Evolutionary conservation across 179 eudicot species (phyloP).

Genomic region (Nepenthes alata): DNA sequence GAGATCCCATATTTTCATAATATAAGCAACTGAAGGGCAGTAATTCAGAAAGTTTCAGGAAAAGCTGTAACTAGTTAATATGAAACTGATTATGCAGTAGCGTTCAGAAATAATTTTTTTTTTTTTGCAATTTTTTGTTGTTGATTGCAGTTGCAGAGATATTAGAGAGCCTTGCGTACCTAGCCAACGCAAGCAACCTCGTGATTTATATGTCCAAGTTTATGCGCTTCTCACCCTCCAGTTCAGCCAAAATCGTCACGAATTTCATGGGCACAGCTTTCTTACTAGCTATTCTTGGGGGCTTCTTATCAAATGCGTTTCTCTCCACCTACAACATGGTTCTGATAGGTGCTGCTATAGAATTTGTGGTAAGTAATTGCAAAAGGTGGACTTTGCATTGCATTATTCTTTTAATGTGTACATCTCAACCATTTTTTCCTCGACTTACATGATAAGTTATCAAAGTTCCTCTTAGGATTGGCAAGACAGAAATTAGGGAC

Average conservation of each 20-base stretch:
- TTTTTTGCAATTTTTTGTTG: background rate
- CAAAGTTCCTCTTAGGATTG: slow-evolving; percentile 45
- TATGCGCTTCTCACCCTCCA: slow-evolving; percentile 68
- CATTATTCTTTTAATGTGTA: background rate
- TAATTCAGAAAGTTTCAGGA: background rate
- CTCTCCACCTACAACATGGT: slow-evolving; percentile 47
- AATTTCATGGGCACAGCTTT: slow-evolving; percentile 85
- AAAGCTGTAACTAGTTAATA: background rate
- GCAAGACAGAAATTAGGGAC: slow-evolving; percentile 13
- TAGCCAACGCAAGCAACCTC: slow-evolving; percentile 80
- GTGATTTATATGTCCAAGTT: slow-evolving; percentile 19
- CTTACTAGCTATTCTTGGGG: slow-evolving; percentile 71
- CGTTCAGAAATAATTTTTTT: background rate
- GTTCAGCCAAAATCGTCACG: slow-evolving; percentile 57
- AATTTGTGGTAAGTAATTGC: slow-evolving; percentile 39
- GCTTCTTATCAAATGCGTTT: slow-evolving; percentile 65
- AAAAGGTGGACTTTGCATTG: background rate
- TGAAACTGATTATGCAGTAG: background rate
- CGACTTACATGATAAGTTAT: background rate
- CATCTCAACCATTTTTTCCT: background rate
- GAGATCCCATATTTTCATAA: background rate
- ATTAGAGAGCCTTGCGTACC: slow-evolving; percentile 8
- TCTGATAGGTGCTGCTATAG: slow-evolving; percentile 46
- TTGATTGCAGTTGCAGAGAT: slow-evolving; percentile 31
- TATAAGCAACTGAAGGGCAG: background rate